phyloP scores from a whole-genome alignment of 148 eudicot genomes.

The Rhododendron vialii region DNA sequence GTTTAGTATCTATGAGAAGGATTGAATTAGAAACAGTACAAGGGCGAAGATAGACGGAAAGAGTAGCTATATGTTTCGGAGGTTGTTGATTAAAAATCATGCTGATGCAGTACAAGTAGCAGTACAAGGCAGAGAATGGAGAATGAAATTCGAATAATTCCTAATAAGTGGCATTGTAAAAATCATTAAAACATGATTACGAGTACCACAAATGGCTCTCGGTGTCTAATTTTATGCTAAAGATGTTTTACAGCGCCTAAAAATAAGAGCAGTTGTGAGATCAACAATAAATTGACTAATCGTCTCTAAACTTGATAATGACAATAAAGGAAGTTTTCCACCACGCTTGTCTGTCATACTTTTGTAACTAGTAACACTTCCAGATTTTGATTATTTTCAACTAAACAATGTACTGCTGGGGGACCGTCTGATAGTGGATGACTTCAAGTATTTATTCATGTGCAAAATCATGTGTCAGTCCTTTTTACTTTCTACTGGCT shows the following conservation, averaged over 20 bases:
- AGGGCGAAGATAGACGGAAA: not conserved
- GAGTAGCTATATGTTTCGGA: not conserved
- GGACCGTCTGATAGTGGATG: not conserved
- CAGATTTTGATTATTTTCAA: not conserved
- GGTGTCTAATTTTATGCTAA: not conserved
- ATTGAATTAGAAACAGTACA: constrained; percentile 2
- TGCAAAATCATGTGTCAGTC: not conserved
- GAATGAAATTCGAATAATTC: not conserved
- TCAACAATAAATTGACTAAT: not conserved
- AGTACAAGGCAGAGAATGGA: not conserved
- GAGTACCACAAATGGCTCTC: not conserved
- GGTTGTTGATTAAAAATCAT: not conserved
- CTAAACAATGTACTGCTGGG: not conserved
- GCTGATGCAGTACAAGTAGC: not conserved
- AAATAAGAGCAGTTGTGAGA: not conserved
- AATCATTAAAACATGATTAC: not conserved
- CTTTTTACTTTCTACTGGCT: not conserved
- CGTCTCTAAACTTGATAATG: not conserved
- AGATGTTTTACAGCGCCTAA: not conserved
- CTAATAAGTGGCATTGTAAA: not conserved
- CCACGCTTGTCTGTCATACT: not conserved
- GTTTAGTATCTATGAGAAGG: not conserved
- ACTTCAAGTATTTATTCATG: not conserved
- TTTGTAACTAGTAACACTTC: not conserved
- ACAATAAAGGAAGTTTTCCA: not conserved